These are phyloP conservation scores for Cucumis melo DNA, from an alignment of 306 rosid species.

Conservation along the genomic window DNA sequence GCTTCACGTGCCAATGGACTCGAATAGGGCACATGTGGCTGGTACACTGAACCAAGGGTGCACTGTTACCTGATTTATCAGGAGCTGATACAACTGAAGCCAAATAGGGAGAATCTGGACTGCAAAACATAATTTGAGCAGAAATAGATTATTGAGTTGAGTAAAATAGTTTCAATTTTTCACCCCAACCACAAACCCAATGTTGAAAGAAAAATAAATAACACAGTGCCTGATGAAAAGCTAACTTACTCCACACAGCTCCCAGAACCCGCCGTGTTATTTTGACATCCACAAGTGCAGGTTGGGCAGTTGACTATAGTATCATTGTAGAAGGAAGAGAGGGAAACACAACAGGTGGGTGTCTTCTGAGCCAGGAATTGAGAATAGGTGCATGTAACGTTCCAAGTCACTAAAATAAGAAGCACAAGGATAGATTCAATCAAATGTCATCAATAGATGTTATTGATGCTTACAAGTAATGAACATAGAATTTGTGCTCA, in stretches of 20 bases:
- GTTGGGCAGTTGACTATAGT: slow-evolving; percentile 86
- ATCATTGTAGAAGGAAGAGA: slow-evolving; percentile 89
- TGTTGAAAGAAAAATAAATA: background rate
- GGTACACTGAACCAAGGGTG: slow-evolving; percentile 81
- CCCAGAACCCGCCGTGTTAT: slow-evolving; percentile 45
- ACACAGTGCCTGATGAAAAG: slow-evolving; percentile 2
- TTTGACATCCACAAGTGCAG: slow-evolving; percentile 92
- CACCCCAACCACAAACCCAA: background rate
- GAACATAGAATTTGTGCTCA: background rate
- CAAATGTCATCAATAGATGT: background rate
- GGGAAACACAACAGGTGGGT: slow-evolving; percentile 95
- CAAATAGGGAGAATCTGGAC: slow-evolving; percentile 55
- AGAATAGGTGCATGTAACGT: slow-evolving; percentile 87
- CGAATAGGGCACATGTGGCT: slow-evolving; percentile 96
- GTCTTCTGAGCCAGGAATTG: slow-evolving; percentile 96
- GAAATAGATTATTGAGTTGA: background rate
- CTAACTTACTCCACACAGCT: slow-evolving; percentile 71
- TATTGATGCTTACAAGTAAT: background rate
- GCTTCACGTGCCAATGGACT: slow-evolving; percentile 98
- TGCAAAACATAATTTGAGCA: slow-evolving; percentile 20
- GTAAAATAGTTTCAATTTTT: background rate
- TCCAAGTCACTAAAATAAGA: slow-evolving; percentile 90
- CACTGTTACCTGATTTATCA: slow-evolving; percentile 27
- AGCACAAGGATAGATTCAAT: background rate
- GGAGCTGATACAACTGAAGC: slow-evolving; percentile 55